A percentile compares a stretch with the other conserved stretches of the same genome.
Evolutionary conservation across 306 rosid genomes (phyloP).

Genomic region (Pachyrhizus erosus): DNA sequence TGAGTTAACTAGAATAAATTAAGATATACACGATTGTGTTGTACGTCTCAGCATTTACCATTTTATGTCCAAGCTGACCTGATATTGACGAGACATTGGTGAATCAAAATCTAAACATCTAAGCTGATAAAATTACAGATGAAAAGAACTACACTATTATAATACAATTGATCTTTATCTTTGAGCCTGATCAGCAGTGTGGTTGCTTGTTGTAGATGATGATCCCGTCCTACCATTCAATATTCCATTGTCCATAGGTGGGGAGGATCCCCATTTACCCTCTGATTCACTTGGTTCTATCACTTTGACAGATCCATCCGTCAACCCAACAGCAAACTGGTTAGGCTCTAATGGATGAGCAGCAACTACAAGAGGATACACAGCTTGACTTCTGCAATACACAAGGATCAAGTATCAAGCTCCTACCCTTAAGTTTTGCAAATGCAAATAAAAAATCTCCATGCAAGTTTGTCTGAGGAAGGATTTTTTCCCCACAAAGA

Average conservation of each 20-base stretch:
- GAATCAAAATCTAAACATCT: constrained; percentile 49
- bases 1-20: constrained; percentile 59
- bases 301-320: constrained; percentile 82
- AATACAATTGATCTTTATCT: constrained; percentile 55
- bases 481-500: background rate
- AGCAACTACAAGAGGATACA: constrained; percentile 73
- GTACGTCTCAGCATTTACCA: constrained; percentile 43
- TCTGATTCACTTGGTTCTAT: constrained; percentile 78
- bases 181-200: constrained; percentile 71
- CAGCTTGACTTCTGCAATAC: constrained; percentile 66
- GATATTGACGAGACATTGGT: constrained; percentile 48
- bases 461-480: background rate
- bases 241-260: constrained; percentile 68
- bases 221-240: constrained; percentile 65
- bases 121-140: constrained; percentile 50
- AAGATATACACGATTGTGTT: constrained; percentile 46
- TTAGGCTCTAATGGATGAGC: constrained; percentile 76
- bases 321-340: constrained; percentile 82
- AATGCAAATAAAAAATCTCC: background rate
- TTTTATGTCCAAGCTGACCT: constrained; percentile 50
- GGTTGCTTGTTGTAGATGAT: constrained; percentile 71
- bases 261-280: constrained; percentile 76
- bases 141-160: constrained; percentile 40
- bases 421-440: constrained; percentile 5
- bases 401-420: constrained; percentile 27